Evolutionary conservation across 768 basidiomycete genomes (phyloP).

Genomic region (Lactarius vividus): DNA sequence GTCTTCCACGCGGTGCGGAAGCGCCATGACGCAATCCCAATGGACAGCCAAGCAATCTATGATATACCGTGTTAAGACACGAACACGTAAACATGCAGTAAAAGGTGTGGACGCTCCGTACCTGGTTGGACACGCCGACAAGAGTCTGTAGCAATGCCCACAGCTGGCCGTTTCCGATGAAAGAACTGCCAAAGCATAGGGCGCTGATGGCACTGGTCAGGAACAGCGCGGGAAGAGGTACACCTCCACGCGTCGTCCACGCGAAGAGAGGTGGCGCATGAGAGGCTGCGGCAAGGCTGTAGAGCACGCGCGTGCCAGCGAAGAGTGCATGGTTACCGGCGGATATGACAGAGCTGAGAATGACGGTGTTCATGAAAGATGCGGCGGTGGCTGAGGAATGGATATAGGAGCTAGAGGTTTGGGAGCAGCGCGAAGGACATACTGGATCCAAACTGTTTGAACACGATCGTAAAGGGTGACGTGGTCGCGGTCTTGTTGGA

Average conservation of each 20-base stretch:
- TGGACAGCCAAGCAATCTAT: constrained; percentile 86
- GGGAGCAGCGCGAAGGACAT: constrained; percentile 27
- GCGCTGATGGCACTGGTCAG: constrained; percentile 72
- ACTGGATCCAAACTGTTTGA: constrained; percentile 73
- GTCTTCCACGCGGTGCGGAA: constrained; percentile 76
- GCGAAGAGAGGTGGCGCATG: constrained; percentile 75
- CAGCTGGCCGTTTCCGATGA: constrained; percentile 70
- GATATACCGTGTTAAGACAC: not conserved
- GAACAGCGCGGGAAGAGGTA: constrained; percentile 68
- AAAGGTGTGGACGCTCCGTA: constrained; percentile 32
- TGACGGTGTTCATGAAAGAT: constrained; percentile 84
- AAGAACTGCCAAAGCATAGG: constrained; percentile 73
- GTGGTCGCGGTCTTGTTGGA: constrained; percentile 70
- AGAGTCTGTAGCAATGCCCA: constrained; percentile 88
- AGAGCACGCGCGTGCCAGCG: constrained; percentile 79
- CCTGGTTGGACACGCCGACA: constrained; percentile 86
- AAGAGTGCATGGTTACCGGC: constrained; percentile 87
- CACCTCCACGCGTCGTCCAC: constrained; percentile 62
- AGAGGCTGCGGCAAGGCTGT: constrained; percentile 58
- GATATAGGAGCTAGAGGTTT: not conserved
- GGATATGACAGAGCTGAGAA: constrained; percentile 78
- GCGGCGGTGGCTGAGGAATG: constrained; percentile 54
- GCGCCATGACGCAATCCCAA: constrained; percentile 79
- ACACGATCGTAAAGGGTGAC: constrained; percentile 87
- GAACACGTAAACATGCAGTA: not conserved